Evolutionary conservation across 2,329 filamentous ascomycete genomes (phyloP), one percentile per base, ranked within the genome.

Genomic region (Cucurbitaria berberidis): DNA sequence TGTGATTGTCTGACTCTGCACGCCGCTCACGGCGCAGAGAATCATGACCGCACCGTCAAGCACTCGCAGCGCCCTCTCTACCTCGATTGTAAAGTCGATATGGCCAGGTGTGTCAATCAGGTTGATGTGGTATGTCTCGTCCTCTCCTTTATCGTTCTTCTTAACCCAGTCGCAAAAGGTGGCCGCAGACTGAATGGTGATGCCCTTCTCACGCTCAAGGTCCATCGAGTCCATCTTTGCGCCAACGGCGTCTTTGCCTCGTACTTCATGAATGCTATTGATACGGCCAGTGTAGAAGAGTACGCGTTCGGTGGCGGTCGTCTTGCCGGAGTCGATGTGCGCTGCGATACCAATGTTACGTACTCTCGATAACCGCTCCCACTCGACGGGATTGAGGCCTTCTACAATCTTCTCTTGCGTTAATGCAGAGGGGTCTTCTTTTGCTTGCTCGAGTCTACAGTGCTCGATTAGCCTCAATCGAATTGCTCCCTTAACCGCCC

Each of bases 221-320:
- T 99, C 95, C 95, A 99, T 99, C 22, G 93, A 97, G 81, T 99
- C 95, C 95, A 99, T 99, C 82, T 99, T 99, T 56, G 95, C 95
- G 62, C 95, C 95, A 35, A 97, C 92, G 30, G 90, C 86, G 83
- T 99, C 95, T 73, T 93, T 93, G 54, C 92, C 92, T 70, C 95
- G 86, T 38, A 99, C 95, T 79, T 99, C 95, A 81, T 99, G 95
- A 69, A 99, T 98, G 27, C 91, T 85, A 74, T 96, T 96, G 79
- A 97, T 97, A 73, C 95, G 89, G 62, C 95, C 95, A 49, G 95
- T 98, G 78, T 99, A 99, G 84, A 93, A 99, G 51, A 99, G 88
- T 39, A 99, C 92, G 76, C 95, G 90, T 80, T 99, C 95, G 51
- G 93, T 98, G 58, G 87, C 90, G 32, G 95, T 99, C 30, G 95